phyloP scores from a whole-genome alignment of 768 basidiomycete genomes.

The Artomyces pyxidatus region DNA sequence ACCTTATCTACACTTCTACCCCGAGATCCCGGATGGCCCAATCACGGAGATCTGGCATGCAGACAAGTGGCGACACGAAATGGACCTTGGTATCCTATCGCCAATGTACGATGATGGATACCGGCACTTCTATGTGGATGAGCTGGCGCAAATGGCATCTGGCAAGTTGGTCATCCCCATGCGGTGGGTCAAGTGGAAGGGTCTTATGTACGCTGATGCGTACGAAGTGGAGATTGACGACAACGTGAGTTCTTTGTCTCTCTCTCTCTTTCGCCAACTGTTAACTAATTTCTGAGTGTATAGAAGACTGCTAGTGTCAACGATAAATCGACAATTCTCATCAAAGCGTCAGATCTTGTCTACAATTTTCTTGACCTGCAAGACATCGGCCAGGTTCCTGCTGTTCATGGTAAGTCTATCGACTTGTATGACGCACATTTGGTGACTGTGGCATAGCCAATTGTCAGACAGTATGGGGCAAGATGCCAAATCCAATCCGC shows the following conservation, averaged over 20 bases:
- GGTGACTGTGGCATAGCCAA: too few species aligned
- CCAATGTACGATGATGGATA: slow-evolving; percentile 9
- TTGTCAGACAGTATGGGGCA: too few species aligned
- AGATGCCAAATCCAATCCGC: slow-evolving; percentile 8
- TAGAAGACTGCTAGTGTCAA: not conserved
- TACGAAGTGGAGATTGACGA: not conserved
- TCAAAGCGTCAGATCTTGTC: not conserved
- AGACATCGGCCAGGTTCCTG: not conserved
- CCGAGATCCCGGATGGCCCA: slow-evolving; percentile 7
- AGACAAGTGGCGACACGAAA: slow-evolving; percentile 1
- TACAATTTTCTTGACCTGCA: not conserved
- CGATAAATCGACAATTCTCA: not conserved
- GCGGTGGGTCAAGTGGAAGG: slow-evolving; percentile 6
- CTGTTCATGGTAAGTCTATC: not conserved
- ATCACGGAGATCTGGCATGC: slow-evolving; percentile 16
- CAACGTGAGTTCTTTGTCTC: not conserved
- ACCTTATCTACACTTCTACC: slow-evolving; percentile 11
- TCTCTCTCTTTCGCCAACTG: not conserved
- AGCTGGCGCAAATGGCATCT: slow-evolving; percentile 1
- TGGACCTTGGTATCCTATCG: slow-evolving; percentile 1
- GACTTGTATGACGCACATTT: too few species aligned
- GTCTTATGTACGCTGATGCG: slow-evolving; percentile 2
- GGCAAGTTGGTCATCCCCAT: slow-evolving; percentile 14
- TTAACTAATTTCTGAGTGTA: not conserved
- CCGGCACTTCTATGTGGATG: slow-evolving; percentile 6